Evolutionary conservation across 2,329 filamentous ascomycete species (phyloP), one percentile per base, ranked within the genome.

Genomic region (Neofusicoccum cordaticola): DNA sequence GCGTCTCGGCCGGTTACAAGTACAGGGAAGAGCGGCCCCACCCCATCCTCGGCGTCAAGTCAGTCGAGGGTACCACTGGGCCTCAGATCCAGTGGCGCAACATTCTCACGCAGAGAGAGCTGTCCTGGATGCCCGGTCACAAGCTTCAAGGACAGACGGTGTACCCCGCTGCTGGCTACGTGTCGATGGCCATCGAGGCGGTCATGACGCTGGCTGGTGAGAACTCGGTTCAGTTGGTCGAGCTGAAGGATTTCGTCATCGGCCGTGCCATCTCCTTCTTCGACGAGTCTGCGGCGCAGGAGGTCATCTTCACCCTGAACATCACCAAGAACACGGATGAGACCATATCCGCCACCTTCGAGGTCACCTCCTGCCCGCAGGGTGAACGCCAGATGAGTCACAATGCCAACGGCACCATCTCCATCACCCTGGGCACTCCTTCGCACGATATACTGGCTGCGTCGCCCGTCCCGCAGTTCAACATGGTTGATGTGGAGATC

Each of bases 121-220:
- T 69, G 8, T 31, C 67, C 0, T 73, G 72, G 72, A 17, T 72
- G 1, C 4, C 4, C 1, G 69, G 65, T 2, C 72, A 73, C 52
- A 12, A 66, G 12, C 22, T 73, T 0, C 69, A 71, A 41, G 67
- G 67, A 1, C 71, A 79, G 12, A 70, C 78, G 0, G 69, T 84
- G 0, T 82, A 81, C 39, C 83, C 83, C 0, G 77, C 69, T 1
- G 78, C 82, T 1, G 82, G 74, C 0, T 83, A 80, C 63, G 65
- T 83, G 0, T 70, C 73, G 3, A 80, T 81, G 70, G 77, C 75
- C 0, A n/a, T 71, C 2, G 71, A 73, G 48, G 71, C 71, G 64
- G 69, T 78, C 0, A 69, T 84, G 34, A 37, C 35, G 2, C 27
- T 65, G 42, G 48, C 64, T n/a, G 66, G 45, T 2, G 60, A 64